Conservation (phyloP, 208 protist genomes). For the Crithidia brevicula region DNA sequence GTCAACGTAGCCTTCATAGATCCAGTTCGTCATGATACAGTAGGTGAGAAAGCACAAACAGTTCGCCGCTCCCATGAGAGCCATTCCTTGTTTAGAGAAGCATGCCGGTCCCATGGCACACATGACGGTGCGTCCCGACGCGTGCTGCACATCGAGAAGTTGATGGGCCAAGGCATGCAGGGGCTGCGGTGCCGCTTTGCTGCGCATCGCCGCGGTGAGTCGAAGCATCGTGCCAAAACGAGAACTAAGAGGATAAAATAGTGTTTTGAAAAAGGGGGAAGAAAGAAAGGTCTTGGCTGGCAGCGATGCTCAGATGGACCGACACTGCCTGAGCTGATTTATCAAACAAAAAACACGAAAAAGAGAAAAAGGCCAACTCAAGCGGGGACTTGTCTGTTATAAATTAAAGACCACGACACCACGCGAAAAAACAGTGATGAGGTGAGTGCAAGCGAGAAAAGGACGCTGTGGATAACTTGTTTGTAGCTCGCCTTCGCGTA, state of each 20-base stretch:
- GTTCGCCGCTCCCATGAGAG: slow-evolving; percentile 37
- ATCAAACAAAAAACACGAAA: too few species aligned
- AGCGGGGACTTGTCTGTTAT: too few species aligned
- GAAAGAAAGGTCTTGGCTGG: too few species aligned
- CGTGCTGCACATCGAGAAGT: slow-evolving; percentile 23
- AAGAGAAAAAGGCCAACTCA: too few species aligned
- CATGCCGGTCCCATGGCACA: slow-evolving; percentile 29
- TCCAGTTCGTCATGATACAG: slow-evolving; percentile 81
- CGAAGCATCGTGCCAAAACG: slow-evolving; percentile 15
- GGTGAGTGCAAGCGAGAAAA: too few species aligned
- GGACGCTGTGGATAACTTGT: too few species aligned
- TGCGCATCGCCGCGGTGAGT: background rate
- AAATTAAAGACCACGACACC: too few species aligned
- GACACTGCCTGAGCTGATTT: too few species aligned
- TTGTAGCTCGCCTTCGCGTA: too few species aligned
- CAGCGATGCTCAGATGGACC: too few species aligned
- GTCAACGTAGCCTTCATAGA: slow-evolving; percentile 81
- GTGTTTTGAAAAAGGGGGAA: too few species aligned
- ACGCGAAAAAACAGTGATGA: too few species aligned
- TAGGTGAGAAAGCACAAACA: slow-evolving; percentile 65
- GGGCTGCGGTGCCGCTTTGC: background rate
- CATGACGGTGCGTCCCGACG: slow-evolving; percentile 27
- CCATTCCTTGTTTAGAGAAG: slow-evolving; percentile 19
- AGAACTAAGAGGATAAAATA: background rate
- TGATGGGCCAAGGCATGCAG: slow-evolving; percentile 13